phyloP scores from a whole-genome alignment of 352 stramenopile genomes.

The Globisporangium canariense region DNA sequence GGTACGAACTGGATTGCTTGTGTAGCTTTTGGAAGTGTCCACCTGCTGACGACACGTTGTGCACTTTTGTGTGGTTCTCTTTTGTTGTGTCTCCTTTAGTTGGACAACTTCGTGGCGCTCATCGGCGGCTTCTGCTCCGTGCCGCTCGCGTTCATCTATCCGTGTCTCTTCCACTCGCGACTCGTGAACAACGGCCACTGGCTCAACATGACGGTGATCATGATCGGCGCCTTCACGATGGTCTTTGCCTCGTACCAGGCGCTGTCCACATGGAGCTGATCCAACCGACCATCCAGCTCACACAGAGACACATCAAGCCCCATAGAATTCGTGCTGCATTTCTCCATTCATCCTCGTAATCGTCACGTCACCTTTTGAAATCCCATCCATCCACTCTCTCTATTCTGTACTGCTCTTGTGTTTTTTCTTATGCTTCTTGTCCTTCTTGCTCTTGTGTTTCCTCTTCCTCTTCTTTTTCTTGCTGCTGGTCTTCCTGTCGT shows the following conservation, averaged over 20 bases:
- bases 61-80: not conserved
- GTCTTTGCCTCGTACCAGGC: constrained; percentile 59
- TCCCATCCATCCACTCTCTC: constrained; percentile 4
- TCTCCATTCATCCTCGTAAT: not conserved
- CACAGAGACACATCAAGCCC: not conserved
- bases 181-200: constrained; percentile 41
- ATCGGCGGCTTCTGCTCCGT: constrained; percentile 74
- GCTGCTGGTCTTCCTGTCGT: constrained; percentile 19
- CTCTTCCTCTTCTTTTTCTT: constrained; percentile 29
- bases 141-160: constrained; percentile 70
- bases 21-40: not conserved
- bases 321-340: constrained; percentile 17
- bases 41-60: not conserved
- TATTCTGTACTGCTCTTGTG: not conserved
- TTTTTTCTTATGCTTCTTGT: constrained; percentile 19
- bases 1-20: constrained; percentile 7
- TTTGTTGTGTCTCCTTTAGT: constrained; percentile 8
- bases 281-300: not conserved
- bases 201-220: constrained; percentile 45
- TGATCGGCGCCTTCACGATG: constrained; percentile 55
- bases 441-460: constrained; percentile 25
- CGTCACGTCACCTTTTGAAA: not conserved
- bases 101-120: constrained; percentile 73
- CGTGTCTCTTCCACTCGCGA: constrained; percentile 59
- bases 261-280: constrained; percentile 41